Evolutionary conservation across 2,329 filamentous ascomycete genomes (phyloP).

Genomic region (Xylariaceae sp.): DNA sequence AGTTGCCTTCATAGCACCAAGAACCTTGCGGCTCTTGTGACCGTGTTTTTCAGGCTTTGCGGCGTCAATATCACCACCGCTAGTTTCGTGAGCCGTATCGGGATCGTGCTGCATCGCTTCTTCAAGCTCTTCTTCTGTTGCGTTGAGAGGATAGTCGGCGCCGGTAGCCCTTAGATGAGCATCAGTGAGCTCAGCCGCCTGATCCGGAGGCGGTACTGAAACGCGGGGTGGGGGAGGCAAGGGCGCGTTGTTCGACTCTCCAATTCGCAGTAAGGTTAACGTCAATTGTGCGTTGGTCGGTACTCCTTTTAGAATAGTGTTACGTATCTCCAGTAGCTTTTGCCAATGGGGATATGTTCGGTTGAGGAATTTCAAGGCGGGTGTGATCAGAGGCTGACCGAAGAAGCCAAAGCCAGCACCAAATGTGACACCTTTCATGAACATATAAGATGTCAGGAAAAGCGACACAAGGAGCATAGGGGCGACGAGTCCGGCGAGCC

Average conservation of each 20-base stretch:
- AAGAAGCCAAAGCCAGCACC: slow-evolving; percentile 73
- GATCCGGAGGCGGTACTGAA: slow-evolving; percentile 33
- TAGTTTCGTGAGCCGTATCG: slow-evolving; percentile 31
- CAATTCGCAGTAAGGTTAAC: slow-evolving; percentile 74
- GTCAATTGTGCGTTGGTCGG: slow-evolving; percentile 84
- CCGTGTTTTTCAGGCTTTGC: slow-evolving; percentile 38
- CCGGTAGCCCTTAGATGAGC: slow-evolving; percentile 48
- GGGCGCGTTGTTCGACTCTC: slow-evolving; percentile 76
- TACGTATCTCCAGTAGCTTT: slow-evolving; percentile 68
- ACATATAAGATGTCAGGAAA: slow-evolving; percentile 54
- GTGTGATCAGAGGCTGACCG: slow-evolving; percentile 67
- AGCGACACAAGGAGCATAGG: slow-evolving; percentile 51
- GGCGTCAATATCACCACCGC: slow-evolving; percentile 45
- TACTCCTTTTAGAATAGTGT: slow-evolving; percentile 74
- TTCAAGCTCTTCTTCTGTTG: slow-evolving; percentile 62
- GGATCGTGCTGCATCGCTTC: slow-evolving; percentile 52
- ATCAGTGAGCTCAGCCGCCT: slow-evolving; percentile 38
- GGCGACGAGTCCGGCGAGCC: slow-evolving; percentile 49
- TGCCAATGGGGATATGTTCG: slow-evolving; percentile 65
- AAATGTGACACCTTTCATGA: slow-evolving; percentile 64
- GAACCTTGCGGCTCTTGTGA: slow-evolving; percentile 42
- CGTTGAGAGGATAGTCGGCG: slow-evolving; percentile 49
- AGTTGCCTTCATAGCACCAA: slow-evolving; percentile 65
- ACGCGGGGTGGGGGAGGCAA: slow-evolving; percentile 55
- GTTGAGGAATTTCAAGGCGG: slow-evolving; percentile 57